Conservation (phyloP, 2,329 filamentous ascomycete genomes). For the Harringtonia lauricola region DNA sequence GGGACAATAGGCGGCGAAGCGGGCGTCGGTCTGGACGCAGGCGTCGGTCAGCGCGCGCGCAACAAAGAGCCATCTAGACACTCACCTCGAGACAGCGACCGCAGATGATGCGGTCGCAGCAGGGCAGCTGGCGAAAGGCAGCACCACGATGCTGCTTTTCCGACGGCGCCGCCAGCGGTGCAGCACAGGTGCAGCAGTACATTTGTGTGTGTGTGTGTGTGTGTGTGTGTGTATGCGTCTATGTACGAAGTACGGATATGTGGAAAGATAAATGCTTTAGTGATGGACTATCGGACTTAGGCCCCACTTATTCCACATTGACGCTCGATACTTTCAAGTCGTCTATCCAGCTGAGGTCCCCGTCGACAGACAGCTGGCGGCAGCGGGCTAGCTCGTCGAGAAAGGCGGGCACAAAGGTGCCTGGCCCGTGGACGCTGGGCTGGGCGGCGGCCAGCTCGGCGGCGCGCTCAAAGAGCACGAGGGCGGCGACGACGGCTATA, state of each 20-base stretch:
- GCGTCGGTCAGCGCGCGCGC: neutral
- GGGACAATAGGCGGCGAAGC: conserved; percentile 57
- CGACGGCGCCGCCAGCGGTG: conserved; percentile 36
- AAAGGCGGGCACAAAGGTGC: conserved; percentile 77
- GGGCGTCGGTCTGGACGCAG: conserved; percentile 34
- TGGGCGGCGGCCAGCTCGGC: conserved; percentile 59
- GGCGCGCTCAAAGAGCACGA: conserved; percentile 66
- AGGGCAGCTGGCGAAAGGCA: conserved; percentile 50
- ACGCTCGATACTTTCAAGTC: neutral
- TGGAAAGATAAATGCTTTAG: neutral
- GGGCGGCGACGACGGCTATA: conserved; percentile 58
- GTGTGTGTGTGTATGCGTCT: neutral
- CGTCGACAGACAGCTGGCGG: conserved; percentile 5
- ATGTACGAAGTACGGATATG: no score
- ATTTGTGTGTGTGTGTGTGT: neutral
- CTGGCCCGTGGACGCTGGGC: conserved; percentile 61
- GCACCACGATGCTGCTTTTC: conserved; percentile 15
- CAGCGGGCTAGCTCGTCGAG: conserved; percentile 56
- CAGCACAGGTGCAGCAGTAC: conserved; percentile 59
- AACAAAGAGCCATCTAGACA: neutral
- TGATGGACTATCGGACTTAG: neutral
- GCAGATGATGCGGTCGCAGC: conserved; percentile 63
- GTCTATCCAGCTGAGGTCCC: conserved; percentile 11
- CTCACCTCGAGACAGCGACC: conserved; percentile 54
- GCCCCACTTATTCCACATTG: neutral